Percentiles rank a stretch among this genome's conserved stretches.
Evolutionary conservation across 2,329 filamentous ascomycete genomes (phyloP).

Genomic region (Chrysoporthe cubensis): DNA sequence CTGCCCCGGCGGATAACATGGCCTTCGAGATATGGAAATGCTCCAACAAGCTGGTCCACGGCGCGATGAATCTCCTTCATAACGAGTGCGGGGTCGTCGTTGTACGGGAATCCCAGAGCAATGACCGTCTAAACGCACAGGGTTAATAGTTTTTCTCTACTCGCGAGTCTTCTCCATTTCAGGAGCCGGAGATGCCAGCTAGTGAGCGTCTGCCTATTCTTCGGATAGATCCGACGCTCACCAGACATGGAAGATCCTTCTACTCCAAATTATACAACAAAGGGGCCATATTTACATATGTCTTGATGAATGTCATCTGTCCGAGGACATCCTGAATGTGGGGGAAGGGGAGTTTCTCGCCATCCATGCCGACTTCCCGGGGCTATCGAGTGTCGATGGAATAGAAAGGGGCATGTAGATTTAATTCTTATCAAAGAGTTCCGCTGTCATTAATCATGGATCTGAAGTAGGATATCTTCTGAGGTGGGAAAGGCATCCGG

Average conservation of each 20-base stretch:
- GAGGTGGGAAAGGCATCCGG: not conserved
- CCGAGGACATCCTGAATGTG: constrained; percentile 27
- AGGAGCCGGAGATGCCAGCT: too few species aligned
- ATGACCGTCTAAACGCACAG: not conserved
- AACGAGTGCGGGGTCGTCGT: not conserved
- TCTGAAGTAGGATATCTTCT: not conserved
- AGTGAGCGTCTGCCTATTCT: too few species aligned
- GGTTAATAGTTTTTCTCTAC: too few species aligned
- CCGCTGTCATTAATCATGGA: not conserved
- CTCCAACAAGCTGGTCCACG: constrained; percentile 10
- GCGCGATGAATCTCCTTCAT: constrained; percentile 4
- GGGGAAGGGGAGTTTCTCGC: not conserved
- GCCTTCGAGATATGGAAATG: constrained; percentile 24
- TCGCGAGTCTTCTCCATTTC: too few species aligned
- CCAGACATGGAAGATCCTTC: not conserved
- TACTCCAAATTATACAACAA: not conserved
- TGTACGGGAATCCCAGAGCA: constrained; percentile 4
- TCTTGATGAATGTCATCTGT: constrained; percentile 23
- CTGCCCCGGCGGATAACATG: constrained; percentile 22
- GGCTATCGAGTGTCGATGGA: not conserved
- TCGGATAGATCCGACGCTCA: not conserved
- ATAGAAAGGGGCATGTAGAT: not conserved
- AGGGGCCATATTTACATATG: constrained; percentile 17
- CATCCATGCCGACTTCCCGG: not conserved
- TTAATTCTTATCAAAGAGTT: fast-evolving